Percentiles rank a stretch among this genome's conserved stretches.
These are phyloP conservation scores for Globisporangium nodosum DNA, from an alignment of 352 stramenopile genomes.

Conservation along the genomic window DNA sequence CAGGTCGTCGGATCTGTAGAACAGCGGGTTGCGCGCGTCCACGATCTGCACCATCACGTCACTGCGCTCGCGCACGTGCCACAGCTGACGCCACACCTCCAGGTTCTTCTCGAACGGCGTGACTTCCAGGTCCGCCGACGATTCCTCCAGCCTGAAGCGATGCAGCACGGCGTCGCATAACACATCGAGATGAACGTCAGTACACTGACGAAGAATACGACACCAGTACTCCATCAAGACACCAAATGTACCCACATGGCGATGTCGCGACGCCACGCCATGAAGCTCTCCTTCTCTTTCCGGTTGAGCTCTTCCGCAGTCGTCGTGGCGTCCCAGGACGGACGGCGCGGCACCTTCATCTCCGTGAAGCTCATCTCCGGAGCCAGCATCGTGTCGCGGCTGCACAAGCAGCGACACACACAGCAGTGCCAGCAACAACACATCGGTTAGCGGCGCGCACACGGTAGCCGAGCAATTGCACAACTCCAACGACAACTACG, in stretches of 20 bases:
- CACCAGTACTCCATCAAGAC: not conserved
- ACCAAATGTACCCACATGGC: conserved; percentile 54
- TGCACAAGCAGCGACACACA: conserved; percentile 11
- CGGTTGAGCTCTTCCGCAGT: conserved; percentile 94
- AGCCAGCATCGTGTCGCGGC: conserved; percentile 43
- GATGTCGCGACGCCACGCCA: conserved; percentile 96
- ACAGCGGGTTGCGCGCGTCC: conserved; percentile 97
- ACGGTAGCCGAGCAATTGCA: not conserved
- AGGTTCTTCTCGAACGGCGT: conserved; percentile 99
- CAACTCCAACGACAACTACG: conserved; percentile 8
- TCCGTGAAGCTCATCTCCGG: conserved; percentile 91
- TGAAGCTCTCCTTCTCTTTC: conserved; percentile 96
- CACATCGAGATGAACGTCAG: not conserved
- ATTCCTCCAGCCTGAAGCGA: conserved; percentile 54
- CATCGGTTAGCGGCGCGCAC: not conserved
- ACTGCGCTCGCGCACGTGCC: conserved; percentile 97
- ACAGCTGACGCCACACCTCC: conserved; percentile 99
- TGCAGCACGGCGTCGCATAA: not conserved
- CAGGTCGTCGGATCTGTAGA: conserved; percentile 97
- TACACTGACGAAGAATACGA: not conserved
- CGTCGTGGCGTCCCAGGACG: conserved; percentile 93
- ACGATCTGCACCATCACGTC: conserved; percentile 98
- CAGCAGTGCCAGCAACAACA: not conserved
- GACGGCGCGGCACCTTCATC: conserved; percentile 95
- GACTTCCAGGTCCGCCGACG: conserved; percentile 82